Evolutionary conservation across 768 basidiomycete genomes (phyloP).

Genomic region (Tylopilus balloui): DNA sequence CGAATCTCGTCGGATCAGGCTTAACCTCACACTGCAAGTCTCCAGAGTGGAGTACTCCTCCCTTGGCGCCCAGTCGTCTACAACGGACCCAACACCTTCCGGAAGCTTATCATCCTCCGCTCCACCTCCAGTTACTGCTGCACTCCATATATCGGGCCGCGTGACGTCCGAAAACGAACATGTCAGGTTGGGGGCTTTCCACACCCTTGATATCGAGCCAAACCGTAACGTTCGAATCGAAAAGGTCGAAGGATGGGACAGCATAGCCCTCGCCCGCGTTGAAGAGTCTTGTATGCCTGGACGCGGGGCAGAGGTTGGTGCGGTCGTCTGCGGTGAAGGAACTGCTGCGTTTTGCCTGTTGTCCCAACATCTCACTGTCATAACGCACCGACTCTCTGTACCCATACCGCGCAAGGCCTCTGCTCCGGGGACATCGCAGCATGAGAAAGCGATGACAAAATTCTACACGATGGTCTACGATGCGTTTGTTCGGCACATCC

Average conservation of each 20-base stretch:
- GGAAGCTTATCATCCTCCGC: slow-evolving; percentile 28
- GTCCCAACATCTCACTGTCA: slow-evolving; percentile 94
- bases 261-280: slow-evolving; percentile 74
- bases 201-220: slow-evolving; percentile 89
- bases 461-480: slow-evolving; percentile 87
- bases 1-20: slow-evolving; percentile 82
- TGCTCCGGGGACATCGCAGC: slow-evolving; percentile 71
- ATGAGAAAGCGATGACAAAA: slow-evolving; percentile 84
- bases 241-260: slow-evolving; percentile 90
- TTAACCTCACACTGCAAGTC: slow-evolving; percentile 82
- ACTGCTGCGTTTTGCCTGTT: slow-evolving; percentile 90
- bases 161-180: slow-evolving; percentile 84
- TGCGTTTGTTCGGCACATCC: slow-evolving; percentile 86
- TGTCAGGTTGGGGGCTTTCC: slow-evolving; percentile 89
- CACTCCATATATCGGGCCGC: slow-evolving; percentile 82
- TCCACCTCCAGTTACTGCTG: slow-evolving; percentile 41
- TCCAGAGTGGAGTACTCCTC: slow-evolving; percentile 78
- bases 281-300: slow-evolving; percentile 91
- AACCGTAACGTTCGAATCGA: slow-evolving; percentile 89
- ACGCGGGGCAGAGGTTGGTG: slow-evolving; percentile 92
- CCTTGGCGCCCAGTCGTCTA: slow-evolving; percentile 47
- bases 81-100: slow-evolving; percentile 38
- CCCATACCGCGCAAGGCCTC: slow-evolving; percentile 90
- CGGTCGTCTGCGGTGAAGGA: slow-evolving; percentile 94
- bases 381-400: slow-evolving; percentile 85